Percentiles rank a stretch among this genome's conserved stretches.
Evolutionary conservation across 495 filamentous ascomycete genomes (phyloP).

Genomic region (Daldinia vernicosa): DNA sequence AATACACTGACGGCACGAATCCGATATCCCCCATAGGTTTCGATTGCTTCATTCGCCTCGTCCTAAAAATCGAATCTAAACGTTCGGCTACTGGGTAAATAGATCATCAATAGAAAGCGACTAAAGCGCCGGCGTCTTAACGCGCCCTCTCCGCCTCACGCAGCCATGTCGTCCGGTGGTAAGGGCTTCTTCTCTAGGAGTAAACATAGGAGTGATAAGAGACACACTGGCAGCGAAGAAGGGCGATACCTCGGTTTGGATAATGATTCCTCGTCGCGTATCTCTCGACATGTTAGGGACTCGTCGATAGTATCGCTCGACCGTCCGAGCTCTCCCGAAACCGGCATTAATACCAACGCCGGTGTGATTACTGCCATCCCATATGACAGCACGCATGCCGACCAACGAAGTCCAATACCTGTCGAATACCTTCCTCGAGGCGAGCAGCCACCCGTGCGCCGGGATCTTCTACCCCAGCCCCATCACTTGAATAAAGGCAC

Average conservation of each 20-base stretch:
- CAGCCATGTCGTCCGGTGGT: constrained; percentile 69
- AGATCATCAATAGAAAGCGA: constrained; percentile 30
- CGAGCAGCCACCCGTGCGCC: constrained; percentile 69
- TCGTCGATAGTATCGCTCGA: constrained; percentile 81
- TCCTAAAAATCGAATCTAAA: constrained; percentile 12
- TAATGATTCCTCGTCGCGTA: constrained; percentile 68
- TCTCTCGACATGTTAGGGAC: constrained; percentile 81
- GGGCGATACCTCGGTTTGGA: constrained; percentile 59
- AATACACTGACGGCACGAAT: constrained; percentile 44
- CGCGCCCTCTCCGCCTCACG: constrained; percentile 25
- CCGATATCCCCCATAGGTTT: constrained; percentile 40
- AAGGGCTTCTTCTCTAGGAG: constrained; percentile 87
- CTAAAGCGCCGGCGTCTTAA: constrained; percentile 38
- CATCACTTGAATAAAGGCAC: constrained; percentile 81
- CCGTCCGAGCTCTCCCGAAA: constrained; percentile 61
- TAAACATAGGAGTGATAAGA: constrained; percentile 77
- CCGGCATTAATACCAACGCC: constrained; percentile 72
- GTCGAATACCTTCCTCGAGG: constrained; percentile 78
- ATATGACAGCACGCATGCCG: constrained; percentile 77
- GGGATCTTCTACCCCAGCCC: constrained; percentile 81
- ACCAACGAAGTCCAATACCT: constrained; percentile 74
- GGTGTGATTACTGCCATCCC: constrained; percentile 91
- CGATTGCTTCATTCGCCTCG: constrained; percentile 17
- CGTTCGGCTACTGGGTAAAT: constrained; percentile 12
- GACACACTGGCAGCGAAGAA: constrained; percentile 61